Evolutionary conservation across 2,329 filamentous ascomycete species (phyloP), one percentile per base, ranked within the genome.

Genomic region (Xylariaceae sp.): DNA sequence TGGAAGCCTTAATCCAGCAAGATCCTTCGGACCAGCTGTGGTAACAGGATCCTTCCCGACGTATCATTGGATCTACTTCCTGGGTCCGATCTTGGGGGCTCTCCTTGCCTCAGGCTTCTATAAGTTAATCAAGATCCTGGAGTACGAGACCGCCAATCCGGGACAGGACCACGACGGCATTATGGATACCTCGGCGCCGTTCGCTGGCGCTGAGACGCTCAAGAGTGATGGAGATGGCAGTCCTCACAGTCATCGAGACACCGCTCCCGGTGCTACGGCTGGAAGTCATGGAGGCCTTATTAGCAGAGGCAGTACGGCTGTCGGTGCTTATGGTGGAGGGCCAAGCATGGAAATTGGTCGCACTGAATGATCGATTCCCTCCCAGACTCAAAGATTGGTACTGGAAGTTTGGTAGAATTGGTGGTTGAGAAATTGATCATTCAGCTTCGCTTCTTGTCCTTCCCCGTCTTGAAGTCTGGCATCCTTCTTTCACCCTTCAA

Each of bases 31-130:
- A 6, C 72, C 72, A 4, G 62, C 57, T 24, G 68, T 73, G 36
- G 65, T 69, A 28, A 65, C 60, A 1, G 54, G 57, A 8, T 31
- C 43, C 0, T 74, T 74, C 56, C 53, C 64, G 0, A 34, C 26
- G 9, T 70, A 73, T 52, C 71, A 73, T 39, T 73, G 71, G 71
- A 74, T 74, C 49, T 74, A 73, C 58, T 72, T 71, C 72, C 61
- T 77, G 31, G 75, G 76, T 1, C 77, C 77, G 9, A 67, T 73
- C 24, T 53, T 74, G 0, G 76, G 76, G 2, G 66, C 73, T 4
- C 53, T 74, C 1, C 61, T 77, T 12, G 75, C 75, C 11, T 66
- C 70, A 0, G 63, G 68, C n/a, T 68, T 67, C 55, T 69, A 69
- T 29, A 48, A 63, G 21, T 53, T 60, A 40, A 54, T 69, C 50